Base-by-base conservation (phyloP, 2,329 filamentous ascomycete species). In the Sporothrix variecibatus region DNA sequence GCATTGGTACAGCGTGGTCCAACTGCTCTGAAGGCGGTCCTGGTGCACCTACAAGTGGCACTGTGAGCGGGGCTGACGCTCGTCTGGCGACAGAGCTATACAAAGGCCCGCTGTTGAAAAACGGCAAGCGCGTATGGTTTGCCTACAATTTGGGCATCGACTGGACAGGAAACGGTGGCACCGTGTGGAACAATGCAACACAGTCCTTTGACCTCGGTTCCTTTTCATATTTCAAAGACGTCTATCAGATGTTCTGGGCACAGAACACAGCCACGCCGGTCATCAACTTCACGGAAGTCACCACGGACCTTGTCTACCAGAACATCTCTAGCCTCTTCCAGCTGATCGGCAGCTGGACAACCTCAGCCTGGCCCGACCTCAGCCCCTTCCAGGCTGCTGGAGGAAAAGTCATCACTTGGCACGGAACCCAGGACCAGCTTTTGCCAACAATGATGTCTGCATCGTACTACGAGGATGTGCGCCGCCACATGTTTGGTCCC, bases 211-310 rank as follows among this genome's bases (percentile, higher is more conserved):
- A 65, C 31, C 31, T 65, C 20, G 60, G 60, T 38, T 43, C 60
- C 31, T 65, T 65, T 65, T 26, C 60, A 4, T 65, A 65, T 15
- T 65, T 65, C n/a, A 43, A 40, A 34, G 60, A 65, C 20, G 60
- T 65, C 34, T 65, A 65, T 20, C 60, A 65, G 60, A 65, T 65
- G 60, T 65, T 65, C 9, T 65, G 60, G 60, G 60, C 60, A 15
- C 60, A 65, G 60, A 65, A 38, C 34, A 65, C 60, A 26, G 60
- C 60, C 34, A 43, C 34, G 34, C 60, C 60, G 31, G 34, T 65
- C 34, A 40, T 65, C 60, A 23, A 65, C 60, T 65, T 40, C 60
- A 43, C 60, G 9, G 34, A 65, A 23, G 17, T 65, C 12, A 8
- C 60, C 20, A 65, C 60, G 17, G 60, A 65, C 34, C 31, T 65